Conservation (phyloP, 805 yeast species). For the Lipomyces orientalis region DNA sequence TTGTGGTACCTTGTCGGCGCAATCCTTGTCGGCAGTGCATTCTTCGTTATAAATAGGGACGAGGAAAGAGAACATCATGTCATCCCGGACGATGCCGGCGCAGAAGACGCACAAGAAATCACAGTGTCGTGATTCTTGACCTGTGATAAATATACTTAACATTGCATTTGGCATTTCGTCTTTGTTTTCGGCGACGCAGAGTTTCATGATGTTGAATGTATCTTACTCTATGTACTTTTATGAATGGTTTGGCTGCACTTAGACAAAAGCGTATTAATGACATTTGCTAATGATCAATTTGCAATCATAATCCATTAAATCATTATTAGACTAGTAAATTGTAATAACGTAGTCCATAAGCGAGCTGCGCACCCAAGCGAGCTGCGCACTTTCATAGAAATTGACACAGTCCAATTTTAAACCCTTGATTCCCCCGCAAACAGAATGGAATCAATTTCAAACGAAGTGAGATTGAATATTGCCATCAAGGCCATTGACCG, state of each 20-base stretch:
- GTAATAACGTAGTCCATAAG: no score
- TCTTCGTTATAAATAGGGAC: constrained; percentile 79
- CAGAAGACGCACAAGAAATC: constrained; percentile 1
- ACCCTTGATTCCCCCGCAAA: no score
- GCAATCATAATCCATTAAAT: not conserved
- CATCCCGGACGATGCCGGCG: not conserved
- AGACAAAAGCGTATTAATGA: not conserved
- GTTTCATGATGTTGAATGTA: not conserved
- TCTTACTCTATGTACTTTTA: not conserved
- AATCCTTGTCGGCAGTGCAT: constrained; percentile 75
- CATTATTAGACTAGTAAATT: not conserved
- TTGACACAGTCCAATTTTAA: no score
- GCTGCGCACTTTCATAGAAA: no score
- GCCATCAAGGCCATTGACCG: no score
- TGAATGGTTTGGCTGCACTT: not conserved
- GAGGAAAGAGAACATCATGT: constrained; percentile 62
- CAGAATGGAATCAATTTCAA: no score
- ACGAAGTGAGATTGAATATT: no score
- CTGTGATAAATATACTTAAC: not conserved
- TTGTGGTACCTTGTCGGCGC: constrained; percentile 80
- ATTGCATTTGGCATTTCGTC: not conserved
- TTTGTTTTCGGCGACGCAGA: not conserved
- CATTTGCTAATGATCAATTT: not conserved
- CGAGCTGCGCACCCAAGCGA: no score
- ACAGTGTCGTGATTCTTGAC: not conserved